phyloP scores from a whole-genome alignment of 768 basidiomycete genomes.

The Xanthoconium stramineum region DNA sequence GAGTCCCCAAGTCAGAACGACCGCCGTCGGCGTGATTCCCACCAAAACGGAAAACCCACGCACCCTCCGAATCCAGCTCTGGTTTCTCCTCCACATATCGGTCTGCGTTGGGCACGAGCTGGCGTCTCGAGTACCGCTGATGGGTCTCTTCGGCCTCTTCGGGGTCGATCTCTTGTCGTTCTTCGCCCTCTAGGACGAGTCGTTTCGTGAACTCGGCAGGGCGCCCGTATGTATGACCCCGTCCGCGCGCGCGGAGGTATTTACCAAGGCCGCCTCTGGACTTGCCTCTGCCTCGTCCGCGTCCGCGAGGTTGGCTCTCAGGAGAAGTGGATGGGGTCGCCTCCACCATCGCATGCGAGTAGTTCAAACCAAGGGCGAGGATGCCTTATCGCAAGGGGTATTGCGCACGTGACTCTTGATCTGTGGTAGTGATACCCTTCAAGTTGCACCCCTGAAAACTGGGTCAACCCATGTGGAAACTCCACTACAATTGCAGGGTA shows the following conservation, averaged over 20 bases:
- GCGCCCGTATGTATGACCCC: slow-evolving; percentile 56
- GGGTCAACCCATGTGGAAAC: background rate
- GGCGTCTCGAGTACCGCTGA: slow-evolving; percentile 52
- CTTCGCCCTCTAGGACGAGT: slow-evolving; percentile 60
- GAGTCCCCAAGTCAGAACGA: background rate
- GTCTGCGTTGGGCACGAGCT: slow-evolving; percentile 68
- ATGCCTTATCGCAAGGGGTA: background rate
- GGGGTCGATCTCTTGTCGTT: slow-evolving; percentile 30
- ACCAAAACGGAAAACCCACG: background rate
- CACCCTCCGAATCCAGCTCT: slow-evolving; percentile 70
- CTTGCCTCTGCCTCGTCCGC: slow-evolving; percentile 51
- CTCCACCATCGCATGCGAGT: slow-evolving; percentile 11
- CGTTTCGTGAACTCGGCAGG: slow-evolving; percentile 65
- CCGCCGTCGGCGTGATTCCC: background rate
- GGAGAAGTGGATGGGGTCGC: slow-evolving; percentile 5
- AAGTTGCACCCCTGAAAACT: background rate
- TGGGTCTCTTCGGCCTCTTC: slow-evolving; percentile 49
- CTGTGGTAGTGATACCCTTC: background rate
- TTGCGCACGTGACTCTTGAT: background rate
- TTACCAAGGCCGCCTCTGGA: slow-evolving; percentile 72
- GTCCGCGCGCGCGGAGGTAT: slow-evolving; percentile 67
- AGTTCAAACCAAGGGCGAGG: background rate
- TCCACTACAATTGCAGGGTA: background rate
- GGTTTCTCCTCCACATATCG: slow-evolving; percentile 70
- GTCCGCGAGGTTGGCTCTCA: slow-evolving; percentile 24